Base-by-base conservation (phyloP, 495 filamentous ascomycete genomes). In the Entonaema liquescens region DNA sequence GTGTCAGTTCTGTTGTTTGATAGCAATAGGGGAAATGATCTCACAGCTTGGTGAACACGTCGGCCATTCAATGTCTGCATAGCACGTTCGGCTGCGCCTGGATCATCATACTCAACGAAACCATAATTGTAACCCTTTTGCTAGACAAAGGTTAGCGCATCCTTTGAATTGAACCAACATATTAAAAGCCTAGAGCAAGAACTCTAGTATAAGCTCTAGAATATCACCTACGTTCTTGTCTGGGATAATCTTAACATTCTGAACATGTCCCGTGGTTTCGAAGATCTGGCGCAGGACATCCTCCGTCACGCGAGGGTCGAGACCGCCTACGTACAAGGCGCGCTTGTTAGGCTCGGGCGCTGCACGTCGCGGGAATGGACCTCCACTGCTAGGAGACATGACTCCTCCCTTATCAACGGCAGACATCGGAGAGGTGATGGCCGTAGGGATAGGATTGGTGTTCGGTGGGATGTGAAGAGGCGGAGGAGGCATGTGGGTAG, bases 261-360 rank as follows among this genome's bases (percentile, higher is more conserved):
- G 89, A 67, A 99, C 95, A 82, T 99, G 95, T 25, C 95, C 95
- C 60, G 93, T 97, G 4, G 95, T 98, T 83, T 99, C 96, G 76
- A 99, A 99, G 61, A 99, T 99, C 78, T 98, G 96, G 74, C 93
- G 92, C 73, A 99, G 80, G 36, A 98, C 93, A 77, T 98, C 95
- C 77, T 99, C 95, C 33, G 95, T 98, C 49, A 98, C 95, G 56
- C 95, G 88, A 35, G 93, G 93, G 77, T 99, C 96, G 68, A 99
- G 84, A 53, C 95, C 95, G 33, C 95, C 95, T 50, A 99, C 94
- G 72, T 99, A 99, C 50, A 99, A 83, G 44, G 95, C 95, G 73
- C 96, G 87, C 87, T 99, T 99, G 85, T 99, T 99, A 47, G 95
- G 95, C 82, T 99, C 95, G 56, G 95, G 95, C 17, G 95, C 95